Evolutionary conservation across 2,329 filamentous ascomycete genomes (phyloP).

Genomic region (Didymella pinodella): DNA sequence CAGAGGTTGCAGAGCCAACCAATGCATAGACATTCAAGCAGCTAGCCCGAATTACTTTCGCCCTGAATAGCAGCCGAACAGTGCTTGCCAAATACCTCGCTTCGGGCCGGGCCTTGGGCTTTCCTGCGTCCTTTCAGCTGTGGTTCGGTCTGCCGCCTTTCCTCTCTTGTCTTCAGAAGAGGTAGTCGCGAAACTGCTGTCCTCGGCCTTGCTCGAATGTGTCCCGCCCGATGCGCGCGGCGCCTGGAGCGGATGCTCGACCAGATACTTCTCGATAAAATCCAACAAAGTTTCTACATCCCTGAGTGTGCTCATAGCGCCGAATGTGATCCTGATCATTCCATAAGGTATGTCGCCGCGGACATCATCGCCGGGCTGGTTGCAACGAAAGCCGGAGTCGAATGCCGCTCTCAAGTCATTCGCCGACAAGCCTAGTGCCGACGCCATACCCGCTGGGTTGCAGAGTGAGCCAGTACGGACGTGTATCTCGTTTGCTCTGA

Average conservation of each 20-base stretch:
- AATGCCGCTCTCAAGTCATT: constrained; percentile 64
- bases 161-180: constrained; percentile 6
- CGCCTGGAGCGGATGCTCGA: constrained; percentile 7
- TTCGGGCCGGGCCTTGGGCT: constrained; percentile 9
- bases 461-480: constrained; percentile 67
- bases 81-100: constrained; percentile 8
- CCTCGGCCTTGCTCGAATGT: constrained; percentile 2
- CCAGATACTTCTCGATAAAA: constrained; percentile 14
- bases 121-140: neutral
- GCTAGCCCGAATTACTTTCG: constrained; percentile 1
- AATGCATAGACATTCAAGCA: neutral
- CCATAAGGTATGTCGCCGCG: constrained; percentile 64
- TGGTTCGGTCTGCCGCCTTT: neutral
- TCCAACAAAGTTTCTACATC: constrained; percentile 57
- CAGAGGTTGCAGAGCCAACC: neutral
- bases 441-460: constrained; percentile 62
- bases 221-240: neutral
- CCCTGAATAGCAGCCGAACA: constrained; percentile 12
- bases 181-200: constrained; percentile 2
- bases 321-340: constrained; percentile 67
- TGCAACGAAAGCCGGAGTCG: constrained; percentile 66
- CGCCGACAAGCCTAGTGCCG: constrained; percentile 59
- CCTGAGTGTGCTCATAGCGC: constrained; percentile 66
- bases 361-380: constrained; percentile 59
- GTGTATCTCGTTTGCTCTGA: constrained; percentile 65